These are phyloP conservation scores for Hermanozyma aechmeae DNA, from an alignment of 805 yeast genomes.

Conservation along the genomic window DNA sequence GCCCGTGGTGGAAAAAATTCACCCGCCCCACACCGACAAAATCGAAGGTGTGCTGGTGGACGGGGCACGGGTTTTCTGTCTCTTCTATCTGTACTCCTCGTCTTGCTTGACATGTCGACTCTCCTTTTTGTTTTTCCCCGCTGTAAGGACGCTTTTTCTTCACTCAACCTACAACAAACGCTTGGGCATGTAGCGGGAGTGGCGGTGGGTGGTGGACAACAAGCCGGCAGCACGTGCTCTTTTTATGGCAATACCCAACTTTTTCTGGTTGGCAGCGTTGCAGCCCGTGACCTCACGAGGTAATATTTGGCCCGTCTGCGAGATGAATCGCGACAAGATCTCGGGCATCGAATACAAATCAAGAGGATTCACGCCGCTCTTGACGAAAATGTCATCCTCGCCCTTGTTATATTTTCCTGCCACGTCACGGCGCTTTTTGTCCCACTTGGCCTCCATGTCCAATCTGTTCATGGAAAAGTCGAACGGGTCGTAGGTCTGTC, in stretches of 20 bases:
- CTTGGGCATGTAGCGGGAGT: constrained; percentile 36
- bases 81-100: too few species aligned
- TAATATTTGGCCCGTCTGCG: constrained; percentile 67
- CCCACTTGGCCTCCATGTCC: constrained; percentile 33
- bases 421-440: constrained; percentile 15
- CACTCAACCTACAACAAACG: constrained; percentile 19
- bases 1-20: too few species aligned
- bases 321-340: constrained; percentile 53
- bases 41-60: too few species aligned
- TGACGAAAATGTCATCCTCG: constrained; percentile 23
- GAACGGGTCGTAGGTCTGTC: constrained; percentile 67
- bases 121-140: constrained; percentile 2
- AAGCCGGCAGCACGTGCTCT: constrained; percentile 77
- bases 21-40: too few species aligned
- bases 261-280: constrained; percentile 55
- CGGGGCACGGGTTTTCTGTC: too few species aligned
- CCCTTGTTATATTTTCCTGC: constrained; percentile 8
- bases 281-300: constrained; percentile 68
- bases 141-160: too few species aligned
- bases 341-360: constrained; percentile 68
- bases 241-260: constrained; percentile 66
- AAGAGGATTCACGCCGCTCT: constrained; percentile 53
- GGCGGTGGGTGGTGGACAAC: constrained; percentile 65
- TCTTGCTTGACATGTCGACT: too few species aligned
- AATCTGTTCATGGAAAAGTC: constrained; percentile 61